Conservation (phyloP, 2,329 filamentous ascomycete species). For the Aspergillaceae sp. region DNA sequence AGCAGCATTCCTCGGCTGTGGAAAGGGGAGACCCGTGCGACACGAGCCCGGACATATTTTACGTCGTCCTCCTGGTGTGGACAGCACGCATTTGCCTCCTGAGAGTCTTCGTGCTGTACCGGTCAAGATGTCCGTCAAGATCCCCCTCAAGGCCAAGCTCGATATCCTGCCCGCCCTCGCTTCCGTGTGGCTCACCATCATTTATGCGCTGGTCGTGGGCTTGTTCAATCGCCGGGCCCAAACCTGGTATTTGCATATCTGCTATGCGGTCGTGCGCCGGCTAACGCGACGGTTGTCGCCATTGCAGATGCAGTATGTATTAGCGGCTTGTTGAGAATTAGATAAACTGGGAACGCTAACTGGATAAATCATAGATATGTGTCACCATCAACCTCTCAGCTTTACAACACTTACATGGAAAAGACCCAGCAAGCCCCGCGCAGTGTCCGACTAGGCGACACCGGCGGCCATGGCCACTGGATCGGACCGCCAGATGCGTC, state of each 20-base stretch:
- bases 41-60: too few species aligned
- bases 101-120: too few species aligned
- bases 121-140: not conserved
- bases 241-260: constrained; percentile 24
- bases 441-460: constrained; percentile 20
- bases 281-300: constrained; percentile 19
- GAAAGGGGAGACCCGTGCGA: too few species aligned
- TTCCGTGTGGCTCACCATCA: constrained; percentile 17
- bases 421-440: constrained; percentile 15
- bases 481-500: constrained; percentile 28
- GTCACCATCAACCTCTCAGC: constrained; percentile 17
- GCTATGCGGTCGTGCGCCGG: constrained; percentile 28
- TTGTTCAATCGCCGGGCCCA: constrained; percentile 21
- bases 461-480: constrained; percentile 32
- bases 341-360: not conserved
- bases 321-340: not conserved
- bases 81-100: too few species aligned
- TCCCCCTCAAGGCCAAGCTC: constrained; percentile 23
- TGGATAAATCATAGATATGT: constrained; percentile 10
- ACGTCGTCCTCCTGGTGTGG: too few species aligned
- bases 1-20: too few species aligned
- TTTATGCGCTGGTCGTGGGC: constrained; percentile 22
- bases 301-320: constrained; percentile 23
- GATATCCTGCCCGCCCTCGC: constrained; percentile 26
- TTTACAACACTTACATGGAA: constrained; percentile 22